These are phyloP conservation scores for Teratosphaeria viscida DNA, from an alignment of 2,329 filamentous ascomycete genomes.

Conservation along the genomic window DNA sequence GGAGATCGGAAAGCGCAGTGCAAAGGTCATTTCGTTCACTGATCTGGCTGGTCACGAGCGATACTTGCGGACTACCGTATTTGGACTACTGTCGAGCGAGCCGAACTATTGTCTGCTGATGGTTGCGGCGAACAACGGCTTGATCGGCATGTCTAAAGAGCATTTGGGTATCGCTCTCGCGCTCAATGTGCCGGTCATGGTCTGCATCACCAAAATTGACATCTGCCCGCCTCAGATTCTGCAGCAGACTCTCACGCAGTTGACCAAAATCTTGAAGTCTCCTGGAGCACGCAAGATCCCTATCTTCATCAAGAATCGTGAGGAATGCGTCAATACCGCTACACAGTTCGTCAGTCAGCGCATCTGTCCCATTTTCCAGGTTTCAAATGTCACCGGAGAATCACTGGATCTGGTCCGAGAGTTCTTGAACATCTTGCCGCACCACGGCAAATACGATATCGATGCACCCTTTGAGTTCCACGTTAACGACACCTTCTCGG, in stretches of 20 bases:
- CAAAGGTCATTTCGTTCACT: constrained; percentile 94
- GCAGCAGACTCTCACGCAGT: constrained; percentile 81
- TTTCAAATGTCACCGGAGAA: constrained; percentile 93
- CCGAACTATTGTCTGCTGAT: constrained; percentile 96
- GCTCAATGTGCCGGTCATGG: constrained; percentile 94
- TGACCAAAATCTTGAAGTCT: constrained; percentile 87
- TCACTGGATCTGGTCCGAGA: constrained; percentile 81
- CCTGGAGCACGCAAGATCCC: constrained; percentile 91
- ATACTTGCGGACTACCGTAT: constrained; percentile 91
- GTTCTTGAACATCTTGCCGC: constrained; percentile 90
- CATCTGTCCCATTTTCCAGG: constrained; percentile 94
- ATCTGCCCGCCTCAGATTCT: constrained; percentile 95
- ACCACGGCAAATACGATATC: constrained; percentile 84
- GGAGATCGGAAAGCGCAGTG: constrained; percentile 86
- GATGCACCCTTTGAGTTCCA: constrained; percentile 88
- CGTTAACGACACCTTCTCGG: constrained; percentile 95
- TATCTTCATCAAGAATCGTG: constrained; percentile 82
- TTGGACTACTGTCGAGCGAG: constrained; percentile 85
- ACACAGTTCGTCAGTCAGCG: constrained; percentile 91
- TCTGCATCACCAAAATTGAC: constrained; percentile 95
- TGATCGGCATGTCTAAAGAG: constrained; percentile 92
- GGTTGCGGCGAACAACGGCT: constrained; percentile 95
- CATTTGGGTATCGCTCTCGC: constrained; percentile 90
- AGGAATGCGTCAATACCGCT: constrained; percentile 89
- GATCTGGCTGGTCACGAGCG: constrained; percentile 92